A percentile compares a stretch with the other conserved stretches of the same genome.
These are phyloP conservation scores for Xerocomus alliaceus DNA, from an alignment of 1,284 basidiomycete genomes.

Conservation along the genomic window DNA sequence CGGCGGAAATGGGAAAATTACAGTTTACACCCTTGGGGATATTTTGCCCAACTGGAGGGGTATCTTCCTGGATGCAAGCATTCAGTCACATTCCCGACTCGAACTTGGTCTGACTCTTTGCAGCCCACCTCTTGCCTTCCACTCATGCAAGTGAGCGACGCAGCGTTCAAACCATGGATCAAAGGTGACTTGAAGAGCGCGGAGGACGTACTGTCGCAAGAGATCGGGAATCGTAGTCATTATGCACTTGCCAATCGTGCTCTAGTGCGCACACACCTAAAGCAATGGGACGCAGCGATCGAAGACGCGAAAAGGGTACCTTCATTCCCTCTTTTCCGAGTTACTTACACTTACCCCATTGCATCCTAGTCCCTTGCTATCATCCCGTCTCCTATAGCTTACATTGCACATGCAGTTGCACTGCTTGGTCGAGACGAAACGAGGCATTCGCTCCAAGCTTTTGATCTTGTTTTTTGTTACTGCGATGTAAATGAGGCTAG, in stretches of 20 bases:
- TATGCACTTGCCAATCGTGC: not conserved
- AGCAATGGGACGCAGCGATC: not conserved
- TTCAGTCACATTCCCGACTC: not conserved
- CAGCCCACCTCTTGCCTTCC: not conserved
- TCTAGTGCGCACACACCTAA: not conserved
- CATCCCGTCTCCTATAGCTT: not conserved
- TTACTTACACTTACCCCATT: not conserved
- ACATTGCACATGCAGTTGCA: not conserved
- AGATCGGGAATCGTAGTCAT: not conserved
- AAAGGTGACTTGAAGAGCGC: not conserved
- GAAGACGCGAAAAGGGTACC: not conserved
- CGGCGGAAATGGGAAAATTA: not conserved
- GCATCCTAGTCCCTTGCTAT: too few species aligned
- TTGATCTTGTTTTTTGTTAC: not conserved
- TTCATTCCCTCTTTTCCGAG: not conserved
- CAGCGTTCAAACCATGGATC: not conserved
- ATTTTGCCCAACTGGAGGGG: not conserved
- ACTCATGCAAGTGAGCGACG: slow-evolving; percentile 1
- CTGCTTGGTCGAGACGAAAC: not conserved
- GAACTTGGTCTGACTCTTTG: not conserved
- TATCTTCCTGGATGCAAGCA: not conserved
- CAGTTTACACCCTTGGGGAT: not conserved
- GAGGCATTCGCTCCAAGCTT: not conserved
- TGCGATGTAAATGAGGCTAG: not conserved
- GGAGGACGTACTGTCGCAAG: not conserved